Conservation (phyloP, 768 basidiomycete genomes). For the Lyophyllum decastes region DNA sequence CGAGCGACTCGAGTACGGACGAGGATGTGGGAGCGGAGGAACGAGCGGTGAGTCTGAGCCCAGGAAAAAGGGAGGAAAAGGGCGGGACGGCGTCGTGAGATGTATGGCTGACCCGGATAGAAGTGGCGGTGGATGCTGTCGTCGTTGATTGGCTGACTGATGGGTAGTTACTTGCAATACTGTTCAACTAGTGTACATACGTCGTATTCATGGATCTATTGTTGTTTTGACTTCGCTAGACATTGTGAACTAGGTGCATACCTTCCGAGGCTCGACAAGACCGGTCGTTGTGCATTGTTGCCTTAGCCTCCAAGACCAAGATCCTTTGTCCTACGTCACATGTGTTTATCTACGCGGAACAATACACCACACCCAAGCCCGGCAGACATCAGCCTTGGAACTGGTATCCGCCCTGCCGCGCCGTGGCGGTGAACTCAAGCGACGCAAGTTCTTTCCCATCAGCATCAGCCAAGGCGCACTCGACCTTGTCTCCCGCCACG, state of each 20-base stretch:
- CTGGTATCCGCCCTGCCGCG: constrained; percentile 64
- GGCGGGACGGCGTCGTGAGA: constrained; percentile 1
- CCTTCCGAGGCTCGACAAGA: background rate
- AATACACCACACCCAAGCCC: background rate
- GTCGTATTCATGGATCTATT: background rate
- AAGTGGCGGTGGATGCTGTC: background rate
- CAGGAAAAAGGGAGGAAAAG: constrained; percentile 4
- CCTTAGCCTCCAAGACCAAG: background rate
- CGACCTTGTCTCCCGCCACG: constrained; percentile 72
- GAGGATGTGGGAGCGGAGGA: constrained; percentile 24
- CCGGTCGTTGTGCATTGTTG: background rate
- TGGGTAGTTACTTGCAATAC: background rate
- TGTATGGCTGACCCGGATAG: background rate
- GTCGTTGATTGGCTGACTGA: background rate
- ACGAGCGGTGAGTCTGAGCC: constrained; percentile 11
- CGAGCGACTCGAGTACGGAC: constrained; percentile 40
- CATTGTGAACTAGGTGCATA: background rate
- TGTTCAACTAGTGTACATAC: constrained; percentile 2
- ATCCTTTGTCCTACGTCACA: background rate
- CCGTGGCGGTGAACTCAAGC: constrained; percentile 65
- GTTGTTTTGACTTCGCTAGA: background rate
- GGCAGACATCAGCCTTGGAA: constrained; percentile 25
- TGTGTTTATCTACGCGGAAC: background rate
- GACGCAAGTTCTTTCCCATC: constrained; percentile 56
- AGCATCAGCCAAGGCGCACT: constrained; percentile 66